Conservation (phyloP, 2,329 filamentous ascomycete genomes). For the Fusarium algeriense region DNA sequence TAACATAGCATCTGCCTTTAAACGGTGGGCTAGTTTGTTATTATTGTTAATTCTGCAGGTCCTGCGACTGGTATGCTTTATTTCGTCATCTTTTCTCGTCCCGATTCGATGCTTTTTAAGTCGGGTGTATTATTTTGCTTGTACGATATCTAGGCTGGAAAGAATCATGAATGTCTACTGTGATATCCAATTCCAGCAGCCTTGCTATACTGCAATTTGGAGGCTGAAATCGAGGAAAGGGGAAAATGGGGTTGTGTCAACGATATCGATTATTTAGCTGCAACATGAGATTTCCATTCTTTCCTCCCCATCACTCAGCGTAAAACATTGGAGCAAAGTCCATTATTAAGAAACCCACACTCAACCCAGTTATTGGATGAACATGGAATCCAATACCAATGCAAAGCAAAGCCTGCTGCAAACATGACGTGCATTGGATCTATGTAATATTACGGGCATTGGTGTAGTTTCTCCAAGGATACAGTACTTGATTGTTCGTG, state of each 20-base stretch:
- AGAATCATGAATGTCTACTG: too few species aligned
- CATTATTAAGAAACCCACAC: not conserved
- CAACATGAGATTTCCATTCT: not conserved
- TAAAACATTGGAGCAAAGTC: not conserved
- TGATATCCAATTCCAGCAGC: not conserved
- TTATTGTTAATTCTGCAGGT: not conserved
- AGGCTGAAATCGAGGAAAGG: not conserved
- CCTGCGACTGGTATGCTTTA: not conserved
- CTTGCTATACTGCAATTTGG: not conserved
- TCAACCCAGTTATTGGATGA: conserved; percentile 6
- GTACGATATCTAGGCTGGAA: not conserved
- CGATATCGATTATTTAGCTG: too few species aligned
- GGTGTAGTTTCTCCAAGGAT: not conserved
- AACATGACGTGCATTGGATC: conserved; percentile 42
- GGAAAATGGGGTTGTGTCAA: too few species aligned
- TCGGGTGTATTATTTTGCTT: not conserved
- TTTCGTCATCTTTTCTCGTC: not conserved
- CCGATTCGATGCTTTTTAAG: not conserved
- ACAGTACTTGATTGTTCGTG: not conserved
- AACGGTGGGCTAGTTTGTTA: not conserved
- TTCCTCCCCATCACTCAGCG: not conserved
- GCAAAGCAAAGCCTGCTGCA: conserved; percentile 36
- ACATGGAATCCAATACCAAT: conserved; percentile 21
- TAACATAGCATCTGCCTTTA: not conserved
- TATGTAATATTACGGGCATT: conserved; percentile 5